Percentiles rank a stretch among this genome's conserved stretches.
Evolutionary conservation across 1,284 basidiomycete species (phyloP).

Genomic region (Blastosporella zonata): DNA sequence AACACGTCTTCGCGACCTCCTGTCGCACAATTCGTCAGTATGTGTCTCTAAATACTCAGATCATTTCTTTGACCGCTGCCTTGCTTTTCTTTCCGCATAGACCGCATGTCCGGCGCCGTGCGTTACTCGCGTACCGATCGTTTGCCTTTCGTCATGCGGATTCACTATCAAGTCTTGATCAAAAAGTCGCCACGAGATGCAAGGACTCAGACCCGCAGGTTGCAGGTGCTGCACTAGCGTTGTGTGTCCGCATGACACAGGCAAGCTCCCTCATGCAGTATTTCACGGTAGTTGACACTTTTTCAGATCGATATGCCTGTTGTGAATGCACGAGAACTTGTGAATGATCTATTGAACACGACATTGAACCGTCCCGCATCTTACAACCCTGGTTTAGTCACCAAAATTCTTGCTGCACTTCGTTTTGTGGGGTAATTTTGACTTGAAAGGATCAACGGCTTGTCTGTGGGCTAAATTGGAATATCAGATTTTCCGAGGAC

Average conservation of each 20-base stretch:
- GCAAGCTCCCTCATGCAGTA: slow-evolving; percentile 18
- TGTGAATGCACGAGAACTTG: not conserved
- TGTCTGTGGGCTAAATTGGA: not conserved
- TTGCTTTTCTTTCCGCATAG: slow-evolving; percentile 33
- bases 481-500: slow-evolving; percentile 25
- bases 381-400: slow-evolving; percentile 9
- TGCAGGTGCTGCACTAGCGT: slow-evolving; percentile 44
- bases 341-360: slow-evolving; percentile 14
- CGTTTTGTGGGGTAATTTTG: slow-evolving; percentile 14
- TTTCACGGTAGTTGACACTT: not conserved
- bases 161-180: slow-evolving; percentile 44
- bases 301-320: slow-evolving; percentile 17
- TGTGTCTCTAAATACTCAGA: slow-evolving; percentile 23
- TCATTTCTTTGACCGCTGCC: slow-evolving; percentile 7
- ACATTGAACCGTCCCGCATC: not conserved
- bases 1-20: slow-evolving; percentile 56
- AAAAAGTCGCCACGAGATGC: slow-evolving; percentile 42
- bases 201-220: slow-evolving; percentile 48
- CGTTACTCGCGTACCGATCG: slow-evolving; percentile 55
- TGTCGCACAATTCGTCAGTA: slow-evolving; percentile 74
- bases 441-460: not conserved
- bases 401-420: slow-evolving; percentile 20
- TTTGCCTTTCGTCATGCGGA: slow-evolving; percentile 47
- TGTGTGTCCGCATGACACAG: slow-evolving; percentile 26
- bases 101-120: slow-evolving; percentile 55